Evolutionary conservation across 2,329 filamentous ascomycete genomes (phyloP), one percentile per base, ranked within the genome.

Genomic region (Lachnellula arida): DNA sequence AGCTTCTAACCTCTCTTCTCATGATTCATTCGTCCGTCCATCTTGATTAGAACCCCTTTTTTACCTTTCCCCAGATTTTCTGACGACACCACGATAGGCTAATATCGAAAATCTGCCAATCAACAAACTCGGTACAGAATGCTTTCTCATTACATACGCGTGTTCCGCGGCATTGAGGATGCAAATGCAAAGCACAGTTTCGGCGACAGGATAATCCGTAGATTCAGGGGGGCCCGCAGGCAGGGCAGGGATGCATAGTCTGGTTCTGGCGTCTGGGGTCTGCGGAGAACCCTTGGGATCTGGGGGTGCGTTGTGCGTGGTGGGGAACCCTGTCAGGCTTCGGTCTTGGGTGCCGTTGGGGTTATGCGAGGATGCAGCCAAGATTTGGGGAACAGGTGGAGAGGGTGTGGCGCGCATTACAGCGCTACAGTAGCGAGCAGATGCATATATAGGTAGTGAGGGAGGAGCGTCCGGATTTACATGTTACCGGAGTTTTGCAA

Each of bases 341-440:
- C 55, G 55, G 55, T 51, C 42, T 57, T 57, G 53, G 51, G n/a
- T 55, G 53, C 56, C 50, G 56, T 51, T 51, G 48, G 34, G 46
- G 53, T 51, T 55, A 55, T 55, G 53, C 50, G 56, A 56, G 53
- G 46, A 53, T 46, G 56, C 53, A 59, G 49, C 53, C 47, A 57
- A 54, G 44, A 25, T 22, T 44, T 23, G 19, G 19, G 40, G 28
- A 40, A 34, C 32, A 22, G 37, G 48, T 42, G 48, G 35, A 28
- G 37, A 17, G 12, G 35, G 43, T n/a, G 44, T 23, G 39, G 40
- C 15, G 8, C 4, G 15, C 28, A 14, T 22, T 46, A 35, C 28
- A 19, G 22, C 22, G 4, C 4, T 23, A 23, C 4, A 23, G 22
- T 51, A 47, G 47, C 49, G 44, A 53, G 44, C 32, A 22, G 12